Percentiles rank a stretch among this genome's conserved stretches.
phyloP scores from a whole-genome alignment of 108 stramenopile genomes.

The Asterionellopsis glacialis region DNA sequence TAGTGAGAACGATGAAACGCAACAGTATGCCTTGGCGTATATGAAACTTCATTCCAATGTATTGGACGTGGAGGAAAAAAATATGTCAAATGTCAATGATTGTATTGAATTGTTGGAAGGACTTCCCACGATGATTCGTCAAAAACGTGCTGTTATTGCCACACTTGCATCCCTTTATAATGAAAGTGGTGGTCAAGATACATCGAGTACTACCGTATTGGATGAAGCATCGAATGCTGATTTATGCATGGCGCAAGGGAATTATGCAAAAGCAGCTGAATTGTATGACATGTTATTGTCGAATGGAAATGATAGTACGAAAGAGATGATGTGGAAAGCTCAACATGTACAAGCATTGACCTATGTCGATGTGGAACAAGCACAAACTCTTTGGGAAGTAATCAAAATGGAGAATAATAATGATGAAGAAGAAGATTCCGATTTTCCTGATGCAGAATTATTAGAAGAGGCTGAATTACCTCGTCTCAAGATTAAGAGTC shows the following conservation, averaged over 20 bases:
- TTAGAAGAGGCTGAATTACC: constrained; percentile 68
- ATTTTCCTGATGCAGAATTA: constrained; percentile 33
- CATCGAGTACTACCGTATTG: constrained; percentile 6
- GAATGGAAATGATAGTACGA: constrained; percentile 12
- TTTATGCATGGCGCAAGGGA: constrained; percentile 39
- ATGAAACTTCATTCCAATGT: constrained; percentile 4
- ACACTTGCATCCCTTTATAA: constrained; percentile 47
- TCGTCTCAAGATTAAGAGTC: constrained; percentile 36
- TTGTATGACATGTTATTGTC: constrained; percentile 30
- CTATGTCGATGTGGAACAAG: constrained; percentile 37
- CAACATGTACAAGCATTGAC: constrained; percentile 60
- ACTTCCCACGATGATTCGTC: constrained; percentile 41
- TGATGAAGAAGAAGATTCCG: constrained; percentile 8
- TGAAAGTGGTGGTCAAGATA: constrained; percentile 12
- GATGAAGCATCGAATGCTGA: constrained; percentile 24
- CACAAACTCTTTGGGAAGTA: constrained; percentile 16
- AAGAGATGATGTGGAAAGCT: constrained; percentile 27
- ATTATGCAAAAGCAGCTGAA: constrained; percentile 50
- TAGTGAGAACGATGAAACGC: background rate
- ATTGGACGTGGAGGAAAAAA: constrained; percentile 1
- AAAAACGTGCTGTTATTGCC: constrained; percentile 46
- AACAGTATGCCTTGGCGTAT: background rate
- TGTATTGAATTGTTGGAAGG: constrained; percentile 43
- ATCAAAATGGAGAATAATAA: constrained; percentile 4
- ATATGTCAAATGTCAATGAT: background rate